Evolutionary conservation across 495 filamentous ascomycete species (phyloP), one percentile per base, ranked within the genome.

Genomic region (Lasiosphaeria miniovina): DNA sequence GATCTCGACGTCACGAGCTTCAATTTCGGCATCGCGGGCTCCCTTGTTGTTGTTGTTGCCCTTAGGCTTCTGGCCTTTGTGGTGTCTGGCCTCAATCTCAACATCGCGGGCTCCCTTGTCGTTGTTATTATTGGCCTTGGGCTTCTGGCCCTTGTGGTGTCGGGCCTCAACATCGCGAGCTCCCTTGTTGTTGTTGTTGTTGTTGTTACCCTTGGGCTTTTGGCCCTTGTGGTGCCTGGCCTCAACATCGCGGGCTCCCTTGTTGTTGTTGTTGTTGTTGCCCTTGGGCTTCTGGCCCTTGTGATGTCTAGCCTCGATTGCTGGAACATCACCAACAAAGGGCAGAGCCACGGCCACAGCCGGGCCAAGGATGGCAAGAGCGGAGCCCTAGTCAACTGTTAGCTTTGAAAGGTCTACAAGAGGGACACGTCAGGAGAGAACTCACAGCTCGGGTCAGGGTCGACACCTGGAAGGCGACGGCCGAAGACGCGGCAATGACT

Each of bases 401-500:
- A 53, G 43, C 34, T 15, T 52, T n/a, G 36, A 11, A 43, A n/a
- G 17, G 52, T 8, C n/a, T 1, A 46, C 12, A 46, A n/a, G 15
- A 11, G 43, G 12, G 11, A 46, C 12, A n/a, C 12, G 43, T 11
- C 12, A 5, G 36, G 24, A 36, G n/a, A 38, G 5, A 15, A 60
- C 67, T 64, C 53, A 65, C 67, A 34, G 67, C 60, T 36, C 64
- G 55, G 38, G 60, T 57, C n/a, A 63, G 55, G 49, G 52, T 60
- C 17, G 67, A 52, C 43, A 63, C 58, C 58, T 69, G 64, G 55
- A 65, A 66, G 66, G 67, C 66, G 53, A 74, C 58, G 14, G 67
- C 67, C 33, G 64, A 65, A 12, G 69, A 67, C 58, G 62, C 69
- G 62, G 68, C 57, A 24, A 74, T 66, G 58, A 66, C 66, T 38